phyloP scores from a whole-genome alignment of 352 stramenopile species.

The Pythium aphanidermatum region DNA sequence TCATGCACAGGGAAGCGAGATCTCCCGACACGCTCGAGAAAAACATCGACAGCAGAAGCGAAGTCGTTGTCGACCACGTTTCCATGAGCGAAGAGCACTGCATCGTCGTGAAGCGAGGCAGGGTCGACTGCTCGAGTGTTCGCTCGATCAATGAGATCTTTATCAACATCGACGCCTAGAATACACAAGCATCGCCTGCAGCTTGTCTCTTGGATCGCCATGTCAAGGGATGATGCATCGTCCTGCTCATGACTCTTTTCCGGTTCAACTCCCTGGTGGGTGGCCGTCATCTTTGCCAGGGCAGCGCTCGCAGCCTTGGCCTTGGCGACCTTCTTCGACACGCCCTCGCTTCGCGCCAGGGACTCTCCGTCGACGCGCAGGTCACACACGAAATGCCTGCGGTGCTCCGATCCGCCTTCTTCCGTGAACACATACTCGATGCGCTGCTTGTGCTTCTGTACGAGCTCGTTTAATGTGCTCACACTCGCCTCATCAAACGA shows the following conservation, averaged over 20 bases:
- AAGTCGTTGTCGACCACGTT: slow-evolving; percentile 54
- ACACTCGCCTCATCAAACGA: slow-evolving; percentile 54
- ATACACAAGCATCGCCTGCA: slow-evolving; percentile 40
- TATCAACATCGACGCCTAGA: slow-evolving; percentile 70
- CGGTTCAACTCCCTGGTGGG: not conserved
- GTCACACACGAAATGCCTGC: slow-evolving; percentile 55
- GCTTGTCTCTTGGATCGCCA: slow-evolving; percentile 6
- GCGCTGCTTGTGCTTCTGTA: slow-evolving; percentile 60
- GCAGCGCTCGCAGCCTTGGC: slow-evolving; percentile 56
- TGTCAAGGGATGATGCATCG: not conserved
- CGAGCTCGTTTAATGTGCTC: slow-evolving; percentile 56
- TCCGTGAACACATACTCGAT: slow-evolving; percentile 55
- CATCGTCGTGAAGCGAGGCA: slow-evolving; percentile 16
- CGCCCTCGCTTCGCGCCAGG: slow-evolving; percentile 45
- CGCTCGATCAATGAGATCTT: slow-evolving; percentile 55
- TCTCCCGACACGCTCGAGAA: slow-evolving; percentile 39
- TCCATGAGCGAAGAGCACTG: slow-evolving; percentile 44
- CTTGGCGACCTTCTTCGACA: slow-evolving; percentile 82
- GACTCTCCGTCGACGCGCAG: slow-evolving; percentile 41
- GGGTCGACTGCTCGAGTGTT: slow-evolving; percentile 30
- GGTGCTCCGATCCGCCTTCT: slow-evolving; percentile 45
- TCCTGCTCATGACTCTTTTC: not conserved
- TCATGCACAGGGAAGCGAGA: too few relatives aligned
- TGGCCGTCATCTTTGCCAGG: slow-evolving; percentile 19
- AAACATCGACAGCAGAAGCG: slow-evolving; percentile 30